A percentile compares a stretch with the other conserved stretches of the same genome.
phyloP scores from a whole-genome alignment of 2,329 filamentous ascomycete species.

The Westerdykella ornata region DNA sequence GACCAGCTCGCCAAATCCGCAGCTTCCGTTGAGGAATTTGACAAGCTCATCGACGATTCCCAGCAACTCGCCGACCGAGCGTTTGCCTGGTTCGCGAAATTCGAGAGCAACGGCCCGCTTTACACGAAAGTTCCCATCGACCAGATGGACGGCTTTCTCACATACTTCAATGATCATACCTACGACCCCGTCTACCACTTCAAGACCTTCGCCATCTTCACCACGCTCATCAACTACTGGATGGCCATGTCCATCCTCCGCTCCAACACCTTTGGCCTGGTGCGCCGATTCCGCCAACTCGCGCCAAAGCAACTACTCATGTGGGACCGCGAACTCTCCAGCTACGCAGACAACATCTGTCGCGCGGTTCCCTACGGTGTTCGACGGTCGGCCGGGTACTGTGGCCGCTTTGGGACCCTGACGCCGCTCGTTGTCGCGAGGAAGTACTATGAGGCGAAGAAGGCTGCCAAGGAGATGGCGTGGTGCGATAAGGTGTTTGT shows the following conservation, averaged over 20 bases:
- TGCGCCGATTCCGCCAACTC: conserved; percentile 19
- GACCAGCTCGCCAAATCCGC: conserved; percentile 14
- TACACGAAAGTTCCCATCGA: conserved; percentile 22
- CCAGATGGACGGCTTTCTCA: conserved; percentile 22
- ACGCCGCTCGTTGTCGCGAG: conserved; percentile 32
- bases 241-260: conserved; percentile 34
- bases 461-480: conserved; percentile 16
- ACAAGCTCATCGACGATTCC: conserved; percentile 23
- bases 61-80: conserved; percentile 19
- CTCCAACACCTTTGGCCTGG: conserved; percentile 29
- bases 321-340: conserved; percentile 28
- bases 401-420: conserved; percentile 28
- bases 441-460: conserved; percentile 30
- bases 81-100: conserved; percentile 28
- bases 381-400: conserved; percentile 24
- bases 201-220: conserved; percentile 27
- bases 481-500: conserved; percentile 31
- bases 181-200: conserved; percentile 30
- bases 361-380: conserved; percentile 29
- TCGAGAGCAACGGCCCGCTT: conserved; percentile 24
- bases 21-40: conserved; percentile 12
- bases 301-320: conserved; percentile 25
- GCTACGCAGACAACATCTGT: conserved; percentile 29
- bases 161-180: conserved; percentile 19
- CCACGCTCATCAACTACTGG: conserved; percentile 34